A percentile compares a stretch with the other conserved stretches of the same genome.
Evolutionary conservation across 2,329 filamentous ascomycete species (phyloP).

Genomic region (Cyclaneusma minus): DNA sequence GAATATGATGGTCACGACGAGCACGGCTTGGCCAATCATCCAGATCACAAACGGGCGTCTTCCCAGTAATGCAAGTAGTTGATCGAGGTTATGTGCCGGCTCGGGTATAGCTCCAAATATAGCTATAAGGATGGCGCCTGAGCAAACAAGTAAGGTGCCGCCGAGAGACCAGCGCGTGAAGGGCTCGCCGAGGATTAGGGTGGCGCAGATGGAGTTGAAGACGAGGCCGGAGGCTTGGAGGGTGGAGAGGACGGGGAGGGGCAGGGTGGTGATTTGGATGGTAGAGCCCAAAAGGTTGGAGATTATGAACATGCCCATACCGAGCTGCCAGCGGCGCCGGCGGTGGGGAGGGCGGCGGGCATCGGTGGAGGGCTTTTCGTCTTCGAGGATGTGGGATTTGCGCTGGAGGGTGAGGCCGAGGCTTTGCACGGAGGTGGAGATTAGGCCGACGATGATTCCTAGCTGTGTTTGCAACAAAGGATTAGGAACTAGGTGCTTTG

Average conservation of each 20-base stretch:
- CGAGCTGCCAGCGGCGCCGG: slow-evolving; percentile 85
- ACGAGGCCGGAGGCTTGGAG: slow-evolving; percentile 91
- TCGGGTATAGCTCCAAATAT: slow-evolving; percentile 89
- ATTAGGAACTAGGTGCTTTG: slow-evolving; percentile 1
- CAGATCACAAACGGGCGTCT: slow-evolving; percentile 68
- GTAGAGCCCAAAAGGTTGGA: slow-evolving; percentile 90
- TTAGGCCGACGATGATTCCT: slow-evolving; percentile 80
- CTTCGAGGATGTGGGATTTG: slow-evolving; percentile 95
- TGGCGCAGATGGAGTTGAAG: slow-evolving; percentile 97
- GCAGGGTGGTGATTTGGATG: slow-evolving; percentile 92
- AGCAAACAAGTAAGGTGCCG: slow-evolving; percentile 76
- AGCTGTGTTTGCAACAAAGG: slow-evolving; percentile 35
- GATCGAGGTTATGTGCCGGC: slow-evolving; percentile 73
- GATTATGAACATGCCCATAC: slow-evolving; percentile 93
- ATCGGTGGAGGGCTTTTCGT: slow-evolving; percentile 73
- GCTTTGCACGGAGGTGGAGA: slow-evolving; percentile 91
- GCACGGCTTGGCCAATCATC: slow-evolving; percentile 66
- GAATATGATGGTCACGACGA: slow-evolving; percentile 55
- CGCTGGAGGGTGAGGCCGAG: slow-evolving; percentile 89
- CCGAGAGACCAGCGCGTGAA: slow-evolving; percentile 89
- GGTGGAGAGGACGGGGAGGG: slow-evolving; percentile 85
- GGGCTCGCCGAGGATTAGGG: slow-evolving; percentile 78
- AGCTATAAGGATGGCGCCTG: slow-evolving; percentile 80
- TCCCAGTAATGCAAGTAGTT: slow-evolving; percentile 62
- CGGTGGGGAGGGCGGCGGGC: slow-evolving; percentile 74